Base-by-base conservation (phyloP, 148 eudicot species). In the Rhododendron kiyosumense region DNA sequence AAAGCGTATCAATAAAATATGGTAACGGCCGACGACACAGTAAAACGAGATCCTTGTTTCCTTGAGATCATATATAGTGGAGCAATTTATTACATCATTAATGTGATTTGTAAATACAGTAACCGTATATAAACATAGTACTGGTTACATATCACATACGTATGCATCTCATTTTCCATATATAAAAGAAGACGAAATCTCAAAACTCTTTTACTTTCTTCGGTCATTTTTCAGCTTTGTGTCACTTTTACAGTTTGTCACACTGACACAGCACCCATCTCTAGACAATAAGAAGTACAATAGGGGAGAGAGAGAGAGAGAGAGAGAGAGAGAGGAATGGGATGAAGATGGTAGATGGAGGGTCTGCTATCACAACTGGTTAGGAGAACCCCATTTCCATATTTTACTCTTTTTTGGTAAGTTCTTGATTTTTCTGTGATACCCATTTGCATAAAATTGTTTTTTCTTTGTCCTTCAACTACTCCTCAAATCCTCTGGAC, bases 311-410 rank as follows among this genome's bases (percentile, higher is more conserved):
- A 41, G 43, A 41, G 46, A 48, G 73, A 48, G 81, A 75, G 81
- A 71, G 36, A 49, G 65, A 11, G 17, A n/a, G 84, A 78, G 52
- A 28, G 30, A 36, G 38, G 57, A 52, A 87, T 85, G 90, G 91
- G 93, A 86, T 78, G 89, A 87, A 84, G 45, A 14, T 41, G 67
- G 48, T 51, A 82, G 86, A 86, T 88, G 85, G 78, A 84, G 34
- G 85, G 83, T 67, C 67, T 57, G 82, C 71, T 80, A 38, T 83
- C 88, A 61, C 90, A 73, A 88, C 86, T 88, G 93, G 88, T 86
- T n/a, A 71, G 41, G 46, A 26, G 46, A 59, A 46, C 81, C 81
- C 85, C 85, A 76, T 86, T 75, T 20, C 46, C 51, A 75, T 85
- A 82, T 86, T 86, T 57, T 71, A 8, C 11, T 57, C 32, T 30